These are phyloP conservation scores for Talaromyces proteolyticus DNA, from an alignment of 495 filamentous ascomycete species.

Conservation along the genomic window DNA sequence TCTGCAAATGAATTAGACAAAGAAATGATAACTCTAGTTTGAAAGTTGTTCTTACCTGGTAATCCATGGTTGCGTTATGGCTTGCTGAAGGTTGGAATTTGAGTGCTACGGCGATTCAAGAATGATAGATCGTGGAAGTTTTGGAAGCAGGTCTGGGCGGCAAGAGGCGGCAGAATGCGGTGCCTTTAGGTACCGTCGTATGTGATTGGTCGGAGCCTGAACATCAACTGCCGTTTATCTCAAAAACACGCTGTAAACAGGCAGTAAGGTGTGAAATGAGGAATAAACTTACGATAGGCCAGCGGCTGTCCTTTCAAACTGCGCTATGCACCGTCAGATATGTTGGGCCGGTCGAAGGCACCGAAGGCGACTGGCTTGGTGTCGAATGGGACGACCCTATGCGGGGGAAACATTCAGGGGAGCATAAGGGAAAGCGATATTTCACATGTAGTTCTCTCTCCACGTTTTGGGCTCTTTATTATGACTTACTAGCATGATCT, in stretches of 20 bases:
- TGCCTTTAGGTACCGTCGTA: no score
- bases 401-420: slow-evolving; percentile 86
- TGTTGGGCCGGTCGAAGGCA: slow-evolving; percentile 68
- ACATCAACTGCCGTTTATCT: no score
- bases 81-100: neutral
- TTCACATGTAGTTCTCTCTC: slow-evolving; percentile 62
- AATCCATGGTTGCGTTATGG: slow-evolving; percentile 60
- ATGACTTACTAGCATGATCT: neutral
- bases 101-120: neutral
- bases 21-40: neutral
- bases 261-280: no score
- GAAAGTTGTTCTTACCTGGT: slow-evolving; percentile 39
- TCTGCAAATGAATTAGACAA: slow-evolving; percentile 49
- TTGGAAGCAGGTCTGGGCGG: slow-evolving; percentile 18
- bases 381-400: slow-evolving; percentile 92
- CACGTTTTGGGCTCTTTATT: neutral
- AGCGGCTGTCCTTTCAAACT: slow-evolving; percentile 72
- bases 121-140: no score
- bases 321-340: slow-evolving; percentile 80
- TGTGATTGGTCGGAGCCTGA: no score
- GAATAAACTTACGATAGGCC: slow-evolving; percentile 42
- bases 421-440: slow-evolving; percentile 71
- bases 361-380: slow-evolving; percentile 79
- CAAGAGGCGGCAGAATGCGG: slow-evolving; percentile 6
- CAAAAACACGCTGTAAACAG: no score